Conservation (phyloP, 805 yeast genomes). For the Lipomyces orientalis region DNA sequence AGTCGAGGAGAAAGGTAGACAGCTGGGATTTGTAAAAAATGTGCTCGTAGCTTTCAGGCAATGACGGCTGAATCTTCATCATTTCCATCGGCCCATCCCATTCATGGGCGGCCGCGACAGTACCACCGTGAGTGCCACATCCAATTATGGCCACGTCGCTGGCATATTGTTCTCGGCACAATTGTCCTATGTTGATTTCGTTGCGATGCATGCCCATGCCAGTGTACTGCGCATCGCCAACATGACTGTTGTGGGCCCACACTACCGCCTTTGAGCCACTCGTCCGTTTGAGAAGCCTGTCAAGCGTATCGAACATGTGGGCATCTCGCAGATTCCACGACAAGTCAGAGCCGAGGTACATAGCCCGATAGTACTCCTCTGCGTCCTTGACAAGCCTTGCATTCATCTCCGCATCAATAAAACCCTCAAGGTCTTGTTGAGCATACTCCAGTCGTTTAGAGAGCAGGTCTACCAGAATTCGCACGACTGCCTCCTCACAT, state of each 20-base stretch:
- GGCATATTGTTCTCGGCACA: constrained; percentile 6
- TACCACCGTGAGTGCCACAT: not conserved
- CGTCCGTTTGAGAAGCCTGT: not conserved
- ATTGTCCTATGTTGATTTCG: constrained; percentile 8
- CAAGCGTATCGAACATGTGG: constrained; percentile 9
- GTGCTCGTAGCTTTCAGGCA: constrained; percentile 5
- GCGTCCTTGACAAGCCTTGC: constrained; percentile 13
- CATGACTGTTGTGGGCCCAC: constrained; percentile 13
- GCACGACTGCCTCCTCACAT: constrained; percentile 6
- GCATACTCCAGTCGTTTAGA: constrained; percentile 10
- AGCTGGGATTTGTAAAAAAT: not conserved
- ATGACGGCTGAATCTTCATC: constrained; percentile 6
- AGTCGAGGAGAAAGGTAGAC: constrained; percentile 13
- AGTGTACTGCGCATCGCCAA: constrained; percentile 10
- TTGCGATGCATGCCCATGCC: constrained; percentile 11
- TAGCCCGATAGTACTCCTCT: constrained; percentile 8
- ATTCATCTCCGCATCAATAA: constrained; percentile 7
- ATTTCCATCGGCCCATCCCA: constrained; percentile 11
- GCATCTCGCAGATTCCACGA: constrained; percentile 13
- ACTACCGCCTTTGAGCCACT: constrained; percentile 11
- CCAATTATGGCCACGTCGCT: constrained; percentile 6
- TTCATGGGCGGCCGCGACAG: constrained; percentile 11
- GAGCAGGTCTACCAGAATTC: not conserved
- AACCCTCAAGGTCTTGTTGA: constrained; percentile 7
- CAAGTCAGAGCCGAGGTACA: constrained; percentile 7